Evolutionary conservation across 441 rosid species (phyloP).

Genomic region (Corymbia citriodora): DNA sequence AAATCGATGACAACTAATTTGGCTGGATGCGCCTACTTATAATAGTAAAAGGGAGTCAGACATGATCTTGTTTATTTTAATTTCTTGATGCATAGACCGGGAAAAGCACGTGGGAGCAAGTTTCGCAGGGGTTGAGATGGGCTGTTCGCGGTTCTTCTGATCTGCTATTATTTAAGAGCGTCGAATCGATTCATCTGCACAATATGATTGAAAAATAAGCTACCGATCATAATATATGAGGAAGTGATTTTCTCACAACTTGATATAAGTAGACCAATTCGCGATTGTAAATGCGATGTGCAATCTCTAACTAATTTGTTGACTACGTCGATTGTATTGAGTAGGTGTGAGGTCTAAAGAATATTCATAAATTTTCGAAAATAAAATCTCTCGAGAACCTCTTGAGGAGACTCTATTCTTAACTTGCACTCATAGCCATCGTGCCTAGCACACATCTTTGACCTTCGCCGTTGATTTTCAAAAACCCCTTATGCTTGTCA

Average conservation of each 20-base stretch:
- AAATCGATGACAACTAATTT: background rate
- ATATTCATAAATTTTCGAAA: too few relatives aligned
- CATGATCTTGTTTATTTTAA: background rate
- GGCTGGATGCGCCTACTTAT: background rate
- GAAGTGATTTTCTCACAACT: background rate
- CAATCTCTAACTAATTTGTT: fast-evolving
- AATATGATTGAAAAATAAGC: background rate
- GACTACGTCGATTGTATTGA: fast-evolving
- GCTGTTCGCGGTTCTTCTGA: background rate
- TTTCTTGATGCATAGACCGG: background rate
- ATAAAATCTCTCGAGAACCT: background rate
- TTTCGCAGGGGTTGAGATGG: too few relatives aligned
- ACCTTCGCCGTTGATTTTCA: background rate
- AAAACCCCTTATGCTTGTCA: background rate
- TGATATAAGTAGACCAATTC: background rate
- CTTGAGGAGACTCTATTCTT: background rate
- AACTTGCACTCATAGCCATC: background rate
- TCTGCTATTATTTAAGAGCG: background rate
- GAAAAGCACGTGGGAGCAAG: background rate
- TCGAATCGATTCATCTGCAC: background rate
- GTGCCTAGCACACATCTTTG: background rate
- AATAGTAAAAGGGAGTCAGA: background rate
- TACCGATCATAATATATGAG: fast-evolving
- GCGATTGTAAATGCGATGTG: fast-evolving
- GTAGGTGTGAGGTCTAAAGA: fast-evolving